A percentile compares a stretch with the other conserved stretches of the same genome.
Conservation (phyloP, 108 stramenopile genomes). For the Nitzschia sp. region DNA sequence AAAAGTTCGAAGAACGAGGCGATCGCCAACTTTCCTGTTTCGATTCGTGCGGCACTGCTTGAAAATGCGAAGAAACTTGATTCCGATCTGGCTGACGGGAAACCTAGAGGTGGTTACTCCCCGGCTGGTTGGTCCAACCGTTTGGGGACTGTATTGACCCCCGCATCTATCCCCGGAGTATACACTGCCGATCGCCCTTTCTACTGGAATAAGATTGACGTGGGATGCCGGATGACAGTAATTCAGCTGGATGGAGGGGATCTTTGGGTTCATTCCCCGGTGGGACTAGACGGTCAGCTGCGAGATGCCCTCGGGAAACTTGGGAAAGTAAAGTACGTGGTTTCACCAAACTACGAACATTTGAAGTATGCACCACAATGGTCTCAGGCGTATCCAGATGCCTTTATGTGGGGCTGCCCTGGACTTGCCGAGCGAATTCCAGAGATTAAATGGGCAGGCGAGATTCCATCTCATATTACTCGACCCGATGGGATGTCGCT, state of each 20-base stretch:
- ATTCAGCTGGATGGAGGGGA: conserved; percentile 51
- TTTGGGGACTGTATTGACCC: conserved; percentile 66
- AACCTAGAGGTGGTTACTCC: conserved; percentile 46
- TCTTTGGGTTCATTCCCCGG: conserved; percentile 80
- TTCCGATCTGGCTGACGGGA: conserved; percentile 14
- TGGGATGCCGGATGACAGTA: conserved; percentile 82
- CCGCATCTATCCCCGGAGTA: conserved; percentile 53
- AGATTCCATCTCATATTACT: conserved; percentile 50
- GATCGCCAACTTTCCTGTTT: conserved; percentile 6
- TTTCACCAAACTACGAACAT: conserved; percentile 88
- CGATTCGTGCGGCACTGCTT: neutral
- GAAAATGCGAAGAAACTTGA: conserved; percentile 30
- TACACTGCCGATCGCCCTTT: conserved; percentile 83
- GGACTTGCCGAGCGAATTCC: conserved; percentile 60
- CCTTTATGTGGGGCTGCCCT: conserved; percentile 84
- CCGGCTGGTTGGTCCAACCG: conserved; percentile 54
- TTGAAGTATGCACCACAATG: conserved; percentile 76
- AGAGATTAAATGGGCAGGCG: conserved; percentile 65
- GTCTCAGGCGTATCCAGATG: conserved; percentile 64
- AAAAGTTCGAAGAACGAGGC: no score
- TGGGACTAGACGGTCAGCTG: conserved; percentile 54
- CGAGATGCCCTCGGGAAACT: conserved; percentile 52
- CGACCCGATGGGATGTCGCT: neutral
- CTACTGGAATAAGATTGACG: conserved; percentile 87
- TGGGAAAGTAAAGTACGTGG: conserved; percentile 72